Evolutionary conservation across 2,329 filamentous ascomycete genomes (phyloP), one percentile per base, ranked within the genome.

Genomic region (Talaromyces pinophilus): DNA sequence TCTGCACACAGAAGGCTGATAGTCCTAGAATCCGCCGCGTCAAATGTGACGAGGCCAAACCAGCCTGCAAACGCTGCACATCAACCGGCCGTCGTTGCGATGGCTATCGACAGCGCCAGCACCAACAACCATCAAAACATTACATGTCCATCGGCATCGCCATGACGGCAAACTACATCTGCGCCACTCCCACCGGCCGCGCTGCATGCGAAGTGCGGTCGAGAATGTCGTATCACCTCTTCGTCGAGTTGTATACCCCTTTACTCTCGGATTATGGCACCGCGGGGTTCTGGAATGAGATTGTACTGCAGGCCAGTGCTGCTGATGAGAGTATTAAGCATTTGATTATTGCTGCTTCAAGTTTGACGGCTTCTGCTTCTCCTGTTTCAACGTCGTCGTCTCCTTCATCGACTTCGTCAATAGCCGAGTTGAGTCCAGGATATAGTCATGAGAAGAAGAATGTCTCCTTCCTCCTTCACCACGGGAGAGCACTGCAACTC

Each of bases 131-230:
- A 33, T 1, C 50, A 33, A 54, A n/a, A 19, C 17, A 17, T 11
- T 33, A 55, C 50, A 55, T 19, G 28, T 55, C 50, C 28, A 55
- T 55, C 50, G 50, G 50, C 28, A 55, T 55, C 50, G n/a, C 15
- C 2, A 33, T 55, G 35, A 19, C 19, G 50, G 2, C 28, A 55
- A 55, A 33, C 17, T 19, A 55, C 17, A 55, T 13, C 8, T 55
- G 25, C 30, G 3, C 35, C 17, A 19, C 50, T 55, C 1, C 25
- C 17, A 11, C 17, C 5, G 50, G 50, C 28, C 50, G 50, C 15
- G 28, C 50, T n/a, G 50, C 50, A 19, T 55, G 57, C 19, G 8
- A 25, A 25, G 19, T 11, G 11, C 38, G 57, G 35, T 59, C 57
- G 35, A 59, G 35, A 30, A 42, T 44, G 35, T 42, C 22, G 28